These are phyloP conservation scores for Hypoxylon sp. DNA, from an alignment of 2,329 filamentous ascomycete genomes.

Conservation along the genomic window DNA sequence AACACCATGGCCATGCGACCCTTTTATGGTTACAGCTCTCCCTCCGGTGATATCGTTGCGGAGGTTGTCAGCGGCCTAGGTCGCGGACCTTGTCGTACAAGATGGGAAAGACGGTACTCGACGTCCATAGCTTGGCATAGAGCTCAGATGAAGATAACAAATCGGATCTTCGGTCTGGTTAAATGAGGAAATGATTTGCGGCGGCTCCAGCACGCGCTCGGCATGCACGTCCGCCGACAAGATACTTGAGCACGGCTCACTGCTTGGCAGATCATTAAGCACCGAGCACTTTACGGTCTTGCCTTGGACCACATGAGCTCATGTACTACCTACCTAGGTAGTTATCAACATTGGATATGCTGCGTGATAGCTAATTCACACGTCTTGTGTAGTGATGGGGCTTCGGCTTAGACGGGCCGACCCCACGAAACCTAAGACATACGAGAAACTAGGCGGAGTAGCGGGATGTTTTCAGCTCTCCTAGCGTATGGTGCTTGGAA, in stretches of 20 bases:
- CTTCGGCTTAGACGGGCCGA: conserved; percentile 34
- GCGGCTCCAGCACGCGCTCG: conserved; percentile 9
- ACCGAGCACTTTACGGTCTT: conserved; percentile 4
- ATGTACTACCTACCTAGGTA: too few species aligned
- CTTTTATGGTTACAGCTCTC: conserved; percentile 24
- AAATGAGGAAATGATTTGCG: conserved; percentile 28
- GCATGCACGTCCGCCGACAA: conserved; percentile 1
- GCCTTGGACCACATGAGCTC: conserved; percentile 2
- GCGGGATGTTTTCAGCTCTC: neutral
- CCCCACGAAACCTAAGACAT: neutral
- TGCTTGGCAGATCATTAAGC: conserved; percentile 4
- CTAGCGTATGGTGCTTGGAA: neutral
- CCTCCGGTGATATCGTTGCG: neutral
- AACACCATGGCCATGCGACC: neutral
- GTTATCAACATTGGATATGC: neutral
- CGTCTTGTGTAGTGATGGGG: neutral
- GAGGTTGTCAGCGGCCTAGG: neutral
- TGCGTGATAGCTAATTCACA: neutral
- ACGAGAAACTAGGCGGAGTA: neutral
- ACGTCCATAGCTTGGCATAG: neutral
- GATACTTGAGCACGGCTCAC: conserved; percentile 7
- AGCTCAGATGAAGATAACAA: conserved; percentile 8
- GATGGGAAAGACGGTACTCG: conserved; percentile 31
- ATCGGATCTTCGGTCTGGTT: conserved; percentile 27
- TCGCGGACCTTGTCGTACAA: conserved; percentile 13